Conservation (phyloP, 2,329 filamentous ascomycete genomes). For the Exophiala spinifera region DNA sequence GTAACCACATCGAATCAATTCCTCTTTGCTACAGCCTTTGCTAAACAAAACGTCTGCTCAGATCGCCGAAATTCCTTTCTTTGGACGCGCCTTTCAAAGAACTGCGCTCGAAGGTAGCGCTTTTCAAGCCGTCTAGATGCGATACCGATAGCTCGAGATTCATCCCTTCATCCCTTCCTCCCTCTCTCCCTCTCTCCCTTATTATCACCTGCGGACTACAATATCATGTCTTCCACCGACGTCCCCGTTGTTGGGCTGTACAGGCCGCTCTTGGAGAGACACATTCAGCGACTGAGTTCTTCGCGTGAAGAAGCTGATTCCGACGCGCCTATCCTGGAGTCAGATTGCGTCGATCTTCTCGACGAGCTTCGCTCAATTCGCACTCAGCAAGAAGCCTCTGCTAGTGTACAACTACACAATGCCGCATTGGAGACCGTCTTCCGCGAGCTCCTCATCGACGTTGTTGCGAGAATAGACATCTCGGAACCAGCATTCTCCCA, state of each 20-base stretch:
- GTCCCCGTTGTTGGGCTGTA: conserved; percentile 24
- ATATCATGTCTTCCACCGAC: conserved; percentile 20
- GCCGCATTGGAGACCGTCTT: conserved; percentile 80
- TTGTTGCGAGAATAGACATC: conserved; percentile 72
- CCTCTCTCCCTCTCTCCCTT: not conserved
- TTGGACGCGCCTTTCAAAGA: too few species aligned
- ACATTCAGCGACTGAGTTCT: conserved; percentile 12
- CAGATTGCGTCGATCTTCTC: conserved; percentile 26
- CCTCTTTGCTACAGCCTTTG: too few species aligned
- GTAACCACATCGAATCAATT: too few species aligned
- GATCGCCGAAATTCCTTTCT: too few species aligned
- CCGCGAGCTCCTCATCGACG: conserved; percentile 72
- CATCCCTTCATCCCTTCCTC: not conserved
- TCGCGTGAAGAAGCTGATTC: conserved; percentile 13
- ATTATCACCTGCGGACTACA: not conserved
- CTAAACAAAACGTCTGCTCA: too few species aligned
- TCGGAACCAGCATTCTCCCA: conserved; percentile 73
- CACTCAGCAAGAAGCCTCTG: conserved; percentile 14
- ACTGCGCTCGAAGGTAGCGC: not conserved
- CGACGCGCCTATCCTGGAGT: conserved; percentile 15
- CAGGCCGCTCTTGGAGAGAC: conserved; percentile 19
- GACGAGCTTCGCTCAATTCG: conserved; percentile 13
- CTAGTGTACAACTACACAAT: conserved; percentile 54
- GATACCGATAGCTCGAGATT: not conserved
- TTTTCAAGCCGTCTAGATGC: not conserved